A percentile compares a stretch with the other conserved stretches of the same genome.
These are phyloP conservation scores for Wickerhamomyces alni DNA, from an alignment of 805 yeast genomes.

Conservation along the genomic window DNA sequence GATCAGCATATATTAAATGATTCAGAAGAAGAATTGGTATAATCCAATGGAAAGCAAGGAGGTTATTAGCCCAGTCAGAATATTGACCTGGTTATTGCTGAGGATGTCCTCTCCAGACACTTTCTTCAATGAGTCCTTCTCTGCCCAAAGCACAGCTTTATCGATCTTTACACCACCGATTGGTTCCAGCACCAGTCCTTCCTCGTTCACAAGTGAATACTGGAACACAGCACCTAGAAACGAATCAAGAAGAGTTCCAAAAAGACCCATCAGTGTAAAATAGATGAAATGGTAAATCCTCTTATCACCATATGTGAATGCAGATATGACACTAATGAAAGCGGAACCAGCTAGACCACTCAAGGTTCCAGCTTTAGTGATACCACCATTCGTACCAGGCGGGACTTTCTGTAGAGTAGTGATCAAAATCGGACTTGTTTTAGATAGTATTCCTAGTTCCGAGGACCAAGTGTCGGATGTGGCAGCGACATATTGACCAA, in stretches of 20 bases:
- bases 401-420: constrained; percentile 36
- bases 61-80: constrained; percentile 28
- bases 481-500: constrained; percentile 36
- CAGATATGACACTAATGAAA: constrained; percentile 26
- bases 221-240: constrained; percentile 37
- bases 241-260: constrained; percentile 36
- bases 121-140: constrained; percentile 16
- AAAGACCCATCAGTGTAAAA: constrained; percentile 27
- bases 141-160: constrained; percentile 14
- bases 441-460: constrained; percentile 38
- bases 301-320: constrained; percentile 16
- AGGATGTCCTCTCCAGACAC: constrained; percentile 30
- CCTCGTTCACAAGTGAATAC: constrained; percentile 28
- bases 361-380: constrained; percentile 29
- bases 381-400: constrained; percentile 43
- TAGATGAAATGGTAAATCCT: constrained; percentile 19
- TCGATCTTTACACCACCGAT: constrained; percentile 30
- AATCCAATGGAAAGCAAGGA: constrained; percentile 24
- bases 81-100: constrained; percentile 35
- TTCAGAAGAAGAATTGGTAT: constrained; percentile 10
- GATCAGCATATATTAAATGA: no score
- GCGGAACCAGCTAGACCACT: constrained; percentile 33
- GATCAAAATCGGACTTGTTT: constrained; percentile 30
- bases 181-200: constrained; percentile 22
- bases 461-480: constrained; percentile 44